A percentile compares a stretch with the other conserved stretches of the same genome.
Evolutionary conservation across 148 eudicot species (phyloP).

Genomic region (Camellia sinensis): DNA sequence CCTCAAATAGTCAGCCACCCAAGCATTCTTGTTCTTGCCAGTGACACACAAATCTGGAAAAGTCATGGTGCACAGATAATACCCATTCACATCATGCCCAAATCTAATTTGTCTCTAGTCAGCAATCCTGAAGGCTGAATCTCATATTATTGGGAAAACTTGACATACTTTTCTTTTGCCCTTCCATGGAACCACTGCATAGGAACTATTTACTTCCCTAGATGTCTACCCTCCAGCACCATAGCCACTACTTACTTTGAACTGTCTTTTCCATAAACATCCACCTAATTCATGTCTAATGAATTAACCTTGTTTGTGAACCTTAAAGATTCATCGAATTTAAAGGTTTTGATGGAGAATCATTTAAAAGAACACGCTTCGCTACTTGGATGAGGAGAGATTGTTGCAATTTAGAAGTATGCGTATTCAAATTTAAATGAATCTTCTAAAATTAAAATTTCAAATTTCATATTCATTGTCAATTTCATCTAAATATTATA

Average conservation of each 20-base stretch:
- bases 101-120: background rate
- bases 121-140: background rate
- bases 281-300: background rate
- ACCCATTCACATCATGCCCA: background rate
- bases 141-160: background rate
- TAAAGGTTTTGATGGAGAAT: background rate
- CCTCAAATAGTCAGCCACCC: background rate
- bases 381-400: background rate
- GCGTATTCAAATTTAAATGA: background rate
- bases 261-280: background rate
- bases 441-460: background rate
- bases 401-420: background rate
- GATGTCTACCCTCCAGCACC: background rate
- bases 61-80: no score
- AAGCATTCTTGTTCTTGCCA: background rate
- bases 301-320: slow-evolving; percentile 2
- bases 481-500: background rate
- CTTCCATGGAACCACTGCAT: background rate
- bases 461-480: background rate
- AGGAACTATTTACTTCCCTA: slow-evolving; percentile 4
- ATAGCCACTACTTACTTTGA: background rate
- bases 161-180: background rate
- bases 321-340: background rate
- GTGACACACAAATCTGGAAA: no score
- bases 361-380: background rate